Percentiles rank a stretch among this genome's conserved stretches.
Conservation (phyloP, 148 eudicot species). For the Spergularia bocconei region DNA sequence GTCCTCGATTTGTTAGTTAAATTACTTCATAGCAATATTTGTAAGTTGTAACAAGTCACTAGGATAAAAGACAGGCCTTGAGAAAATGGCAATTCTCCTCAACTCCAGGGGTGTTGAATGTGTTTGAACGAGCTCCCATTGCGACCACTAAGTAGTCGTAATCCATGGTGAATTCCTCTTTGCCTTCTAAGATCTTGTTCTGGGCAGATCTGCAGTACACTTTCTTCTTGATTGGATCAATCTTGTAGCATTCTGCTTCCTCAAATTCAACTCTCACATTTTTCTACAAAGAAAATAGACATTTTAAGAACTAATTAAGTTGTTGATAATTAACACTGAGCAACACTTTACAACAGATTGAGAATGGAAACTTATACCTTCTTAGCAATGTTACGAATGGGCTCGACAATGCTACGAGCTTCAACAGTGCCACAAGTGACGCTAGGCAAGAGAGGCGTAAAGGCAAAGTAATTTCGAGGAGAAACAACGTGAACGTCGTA, state of each 20-base stretch:
- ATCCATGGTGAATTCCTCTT: conserved; percentile 45
- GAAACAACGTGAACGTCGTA: conserved; percentile 50
- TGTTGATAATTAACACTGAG: too few relatives aligned
- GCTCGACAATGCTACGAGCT: conserved; percentile 55
- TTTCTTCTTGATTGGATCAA: conserved; percentile 46
- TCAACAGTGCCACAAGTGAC: conserved; percentile 59
- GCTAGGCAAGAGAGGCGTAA: conserved; percentile 52
- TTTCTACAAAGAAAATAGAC: conserved; percentile 31
- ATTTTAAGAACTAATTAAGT: background rate
- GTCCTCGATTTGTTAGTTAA: background rate
- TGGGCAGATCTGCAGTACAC: conserved; percentile 43
- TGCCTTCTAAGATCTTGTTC: conserved; percentile 28
- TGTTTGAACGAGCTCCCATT: conserved; percentile 56
- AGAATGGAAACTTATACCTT: conserved; percentile 26
- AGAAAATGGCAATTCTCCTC: conserved; percentile 53
- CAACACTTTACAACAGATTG: too few relatives aligned
- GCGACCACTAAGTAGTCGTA: conserved; percentile 60
- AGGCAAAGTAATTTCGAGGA: conserved; percentile 54
- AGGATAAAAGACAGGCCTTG: conserved; percentile 31
- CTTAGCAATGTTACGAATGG: conserved; percentile 41
- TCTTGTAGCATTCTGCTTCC: conserved; percentile 65
- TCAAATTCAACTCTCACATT: conserved; percentile 32
- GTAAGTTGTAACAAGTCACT: too few relatives aligned
- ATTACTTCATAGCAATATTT: background rate
- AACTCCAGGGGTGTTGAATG: conserved; percentile 67